Base-by-base conservation (phyloP, 176 grass and related monocot species). In the Lolium perenne region DNA sequence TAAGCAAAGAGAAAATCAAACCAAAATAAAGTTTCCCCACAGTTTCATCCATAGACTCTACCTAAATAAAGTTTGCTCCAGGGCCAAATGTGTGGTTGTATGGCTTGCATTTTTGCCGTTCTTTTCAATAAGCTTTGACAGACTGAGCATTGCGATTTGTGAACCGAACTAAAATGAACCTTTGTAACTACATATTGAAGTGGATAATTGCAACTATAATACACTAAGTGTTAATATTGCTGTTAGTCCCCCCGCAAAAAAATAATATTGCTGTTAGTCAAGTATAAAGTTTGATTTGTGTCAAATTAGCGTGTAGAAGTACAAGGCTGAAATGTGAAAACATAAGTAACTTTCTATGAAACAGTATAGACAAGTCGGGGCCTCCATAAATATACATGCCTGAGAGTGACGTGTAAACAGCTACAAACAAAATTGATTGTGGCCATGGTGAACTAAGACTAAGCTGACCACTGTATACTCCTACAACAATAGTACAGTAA, bases 321-420 rank as follows among this genome's bases (percentile, higher is more conserved):
- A 88, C 85, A 88, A 35, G 11, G 43, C 4, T 64, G 11, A 83
- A 14, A 76, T 18, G 58, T 20, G 45, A 23, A 63, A 85, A 77
- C 16, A 32, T 17, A 46, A n/a, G 17, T 35, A 69, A 21, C 10
- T 54, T 54, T 47, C 81, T 81, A 81, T 35, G 71, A 82, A 29
- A 70, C 64, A 55, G 66, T 84, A 77, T 65, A 47, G 55, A 85
- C 81, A 84, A 58, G 16, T 22, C 2, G 48, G 48, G 84, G 63
- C 71, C 50, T 78, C 76, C 66, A 79, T 89, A 87, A 83, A 81
- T 87, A 80, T 75, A 88, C 81, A 75, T 17, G 79, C 71, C 64
- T 57, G 25, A 66, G 76, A 82, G 10, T 71, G 71, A 61, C 10
- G 48, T 72, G 85, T 67, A 88, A 79, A 83, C 10, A 54, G 48